Evolutionary conservation across 345 rosid species (phyloP), one percentile per base, ranked within the genome.

Genomic region (Orychophragmus violaceus): DNA sequence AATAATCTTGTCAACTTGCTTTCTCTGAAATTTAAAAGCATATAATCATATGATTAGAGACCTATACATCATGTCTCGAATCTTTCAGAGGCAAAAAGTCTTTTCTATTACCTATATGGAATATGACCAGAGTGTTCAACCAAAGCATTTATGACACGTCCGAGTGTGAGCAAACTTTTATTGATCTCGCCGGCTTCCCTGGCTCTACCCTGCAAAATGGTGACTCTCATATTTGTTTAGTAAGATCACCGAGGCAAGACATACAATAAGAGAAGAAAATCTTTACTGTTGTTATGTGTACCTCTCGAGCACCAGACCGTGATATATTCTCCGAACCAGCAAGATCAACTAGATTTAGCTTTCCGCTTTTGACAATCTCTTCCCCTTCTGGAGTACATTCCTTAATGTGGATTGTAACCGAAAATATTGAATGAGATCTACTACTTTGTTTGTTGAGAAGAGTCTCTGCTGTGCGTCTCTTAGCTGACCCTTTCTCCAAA

Each of bases 131-230:
- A 94, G 68, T 91, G 99, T 76, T 94, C 96, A 62, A 94, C 99
- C 22, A 94, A 93, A 39, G 96, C 85, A 86, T 91, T 94, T 64
- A 91, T 94, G 66, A 88, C 93, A 66, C 96, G 97, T 59, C 99
- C 97, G 30, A 90, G 97, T 33, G 99, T 94, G 59, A 94, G 99
- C 86, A 94, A 85, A 80, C 97, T 94, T 77, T 94, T 94, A 76
- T 91, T 94, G 64, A 94, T 94, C 83, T 94, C 99, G 23, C 96
- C 97, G 61, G 96, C 99, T 83, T 94, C 99, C 84, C 99, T 90
- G 70, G 95, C 99, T 82, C 99, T 84, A 49, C 99, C 96, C 99
- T 94, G 86, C 71, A 80, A 77, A 46, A 66, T 35, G 68, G 60
- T 22, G 49, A 57, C 50, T 74, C 74, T 63, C 56, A 59, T 50